Conservation (phyloP, 176 grass and related monocot species). For the Cenchrus americanus region DNA sequence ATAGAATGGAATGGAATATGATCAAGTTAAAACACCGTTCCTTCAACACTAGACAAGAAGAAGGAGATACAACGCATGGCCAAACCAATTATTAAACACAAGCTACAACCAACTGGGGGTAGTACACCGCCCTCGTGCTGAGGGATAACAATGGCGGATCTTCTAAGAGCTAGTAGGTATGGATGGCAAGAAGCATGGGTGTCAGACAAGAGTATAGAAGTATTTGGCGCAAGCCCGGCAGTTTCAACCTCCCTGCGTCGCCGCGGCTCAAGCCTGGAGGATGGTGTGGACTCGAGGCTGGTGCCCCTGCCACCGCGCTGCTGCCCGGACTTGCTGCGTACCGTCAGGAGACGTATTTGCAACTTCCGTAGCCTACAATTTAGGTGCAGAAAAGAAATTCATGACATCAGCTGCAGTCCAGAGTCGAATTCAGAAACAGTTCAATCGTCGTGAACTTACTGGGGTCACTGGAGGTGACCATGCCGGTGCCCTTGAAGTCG, state of each 20-base stretch:
- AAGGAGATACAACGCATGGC: neutral
- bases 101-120: slow-evolving; percentile 6
- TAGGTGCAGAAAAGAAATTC: neutral
- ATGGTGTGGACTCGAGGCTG: slow-evolving; percentile 42
- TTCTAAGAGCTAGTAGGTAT: slow-evolving; percentile 12
- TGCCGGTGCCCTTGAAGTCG: slow-evolving; percentile 60
- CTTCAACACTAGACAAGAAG: neutral
- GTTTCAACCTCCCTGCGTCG: slow-evolving; percentile 18
- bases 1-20: slow-evolving; percentile 10
- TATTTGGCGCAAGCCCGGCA: slow-evolving; percentile 54
- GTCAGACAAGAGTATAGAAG: slow-evolving; percentile 48
- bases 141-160: slow-evolving; percentile 11
- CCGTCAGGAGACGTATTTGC: slow-evolving; percentile 60
- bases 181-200: slow-evolving; percentile 40
- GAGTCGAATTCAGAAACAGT: neutral
- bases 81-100: slow-evolving; percentile 5
- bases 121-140: neutral
- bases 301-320: slow-evolving; percentile 39
- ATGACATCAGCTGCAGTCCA: neutral
- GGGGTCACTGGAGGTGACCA: slow-evolving; percentile 54
- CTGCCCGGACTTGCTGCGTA: slow-evolving; percentile 56
- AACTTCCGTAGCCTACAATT: slow-evolving; percentile 52
- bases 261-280: slow-evolving; percentile 32
- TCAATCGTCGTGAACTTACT: slow-evolving; percentile 40
- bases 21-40: neutral